These are phyloP conservation scores for Solanum okadae DNA, from an alignment of 257 asterid species.

Conservation along the genomic window DNA sequence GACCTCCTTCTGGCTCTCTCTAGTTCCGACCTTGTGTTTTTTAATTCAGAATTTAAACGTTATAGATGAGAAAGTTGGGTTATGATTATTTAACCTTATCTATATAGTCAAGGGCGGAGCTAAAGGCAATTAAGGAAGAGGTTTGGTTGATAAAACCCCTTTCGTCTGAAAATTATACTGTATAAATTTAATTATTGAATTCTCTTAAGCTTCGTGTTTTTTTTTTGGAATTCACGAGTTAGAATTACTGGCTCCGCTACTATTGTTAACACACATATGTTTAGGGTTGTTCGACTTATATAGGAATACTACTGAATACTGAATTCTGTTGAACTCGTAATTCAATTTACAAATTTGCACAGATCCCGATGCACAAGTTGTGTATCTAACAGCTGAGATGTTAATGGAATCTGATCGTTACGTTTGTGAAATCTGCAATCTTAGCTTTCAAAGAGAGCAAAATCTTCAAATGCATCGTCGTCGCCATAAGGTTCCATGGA, in stretches of 20 bases:
- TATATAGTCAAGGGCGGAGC: not conserved
- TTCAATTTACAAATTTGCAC: not conserved
- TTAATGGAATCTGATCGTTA: slow-evolving; percentile 34
- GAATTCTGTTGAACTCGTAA: not conserved
- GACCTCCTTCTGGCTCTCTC: fast-evolving
- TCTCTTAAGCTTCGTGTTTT: not conserved
- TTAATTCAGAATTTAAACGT: not conserved
- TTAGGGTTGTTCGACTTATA: not conserved
- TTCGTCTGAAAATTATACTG: not conserved
- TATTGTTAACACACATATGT: too few relatives aligned
- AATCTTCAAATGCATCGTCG: slow-evolving; percentile 37
- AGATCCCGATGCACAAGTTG: slow-evolving; percentile 43
- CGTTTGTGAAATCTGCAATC: slow-evolving; percentile 32
- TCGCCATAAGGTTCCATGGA: slow-evolving; percentile 39
- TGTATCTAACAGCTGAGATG: slow-evolving; percentile 27
- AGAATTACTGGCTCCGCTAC: not conserved
- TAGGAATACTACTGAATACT: not conserved
- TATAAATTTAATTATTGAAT: too few relatives aligned
- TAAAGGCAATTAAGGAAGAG: not conserved
- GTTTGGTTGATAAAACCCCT: not conserved
- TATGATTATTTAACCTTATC: not conserved
- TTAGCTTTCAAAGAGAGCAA: slow-evolving; percentile 35
- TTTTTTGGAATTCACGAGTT: not conserved
- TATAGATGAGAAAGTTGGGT: not conserved
- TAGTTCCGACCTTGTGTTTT: not conserved